Evolutionary conservation across 306 rosid genomes (phyloP), one percentile per base, ranked within the genome.

Genomic region (Psophocarpus tetragonolobus): DNA sequence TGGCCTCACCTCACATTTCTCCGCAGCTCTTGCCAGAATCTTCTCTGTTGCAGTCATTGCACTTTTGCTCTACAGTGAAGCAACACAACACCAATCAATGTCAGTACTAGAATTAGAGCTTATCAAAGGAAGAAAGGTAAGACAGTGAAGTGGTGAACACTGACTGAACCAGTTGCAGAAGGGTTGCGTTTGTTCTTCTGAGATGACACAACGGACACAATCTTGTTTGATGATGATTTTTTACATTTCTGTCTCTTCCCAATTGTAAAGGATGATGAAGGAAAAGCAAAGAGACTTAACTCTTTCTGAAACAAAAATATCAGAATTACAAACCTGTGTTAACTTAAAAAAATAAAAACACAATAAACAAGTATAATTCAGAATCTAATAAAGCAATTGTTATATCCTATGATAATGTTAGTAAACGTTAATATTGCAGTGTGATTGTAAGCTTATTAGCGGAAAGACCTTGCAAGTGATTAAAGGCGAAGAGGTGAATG

Each of bases 31-130:
- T 1, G 89, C 95, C 36, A 93, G 76, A 68, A 93, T 93, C 91
- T 91, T 93, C 82, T 93, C 95, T 0, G 97, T 93, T 83, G 85
- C 86, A 1, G 93, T 89, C 98, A 93, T 88, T 0, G 86, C 91
- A 6, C 80, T 90, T 87, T 90, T 87, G 8, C 67, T 81, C 97
- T 91, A 73, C 65, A 69, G 45, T 75, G 36, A 53, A 50, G n/a
- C 30, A 54, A 23, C 61, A n/a, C 54, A 44, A 17, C 10, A 71
- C 53, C 1, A 33, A 36, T n/a, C 71, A 69, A 29, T 68, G 36
- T 53, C 51, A 76, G 41, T 17, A 56, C 61, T 20, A 29, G 50
- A 76, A 5, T 32, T 76, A 26, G 17, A 51, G 21, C n/a, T 14
- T 47, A 32, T 21, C 8, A 24, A 44, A 21, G 45, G 69, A 45